A percentile compares a stretch with the other conserved stretches of the same genome.
Evolutionary conservation across 129 eudicot genomes (phyloP).

Genomic region (Arctium minus): DNA sequence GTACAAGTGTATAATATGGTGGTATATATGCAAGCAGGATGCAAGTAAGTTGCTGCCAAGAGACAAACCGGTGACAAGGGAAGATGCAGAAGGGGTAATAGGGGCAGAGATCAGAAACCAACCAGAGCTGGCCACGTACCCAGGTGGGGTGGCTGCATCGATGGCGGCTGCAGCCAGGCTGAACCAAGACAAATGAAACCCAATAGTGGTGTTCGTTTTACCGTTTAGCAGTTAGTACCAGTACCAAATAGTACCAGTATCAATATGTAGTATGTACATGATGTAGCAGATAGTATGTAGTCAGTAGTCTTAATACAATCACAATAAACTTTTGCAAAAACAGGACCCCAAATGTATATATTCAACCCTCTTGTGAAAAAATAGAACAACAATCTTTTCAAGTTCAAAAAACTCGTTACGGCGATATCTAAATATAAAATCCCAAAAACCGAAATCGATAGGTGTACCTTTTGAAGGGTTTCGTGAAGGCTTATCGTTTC

Average conservation of each 20-base stretch:
- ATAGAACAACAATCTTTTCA: no score
- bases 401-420: not conserved
- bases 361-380: no score
- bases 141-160: slow-evolving; percentile 59
- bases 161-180: slow-evolving; percentile 45
- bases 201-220: not conserved
- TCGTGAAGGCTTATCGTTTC: slow-evolving; percentile 41
- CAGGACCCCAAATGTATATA: not conserved
- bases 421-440: no score
- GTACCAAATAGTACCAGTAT: no score
- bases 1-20: no score
- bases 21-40: slow-evolving; percentile 26
- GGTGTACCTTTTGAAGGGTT: not conserved
- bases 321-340: not conserved
- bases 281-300: not conserved
- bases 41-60: slow-evolving; percentile 35
- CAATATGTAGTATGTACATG: not conserved
- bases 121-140: slow-evolving; percentile 30
- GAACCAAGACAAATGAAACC: slow-evolving; percentile 15
- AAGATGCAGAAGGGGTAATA: slow-evolving; percentile 50
- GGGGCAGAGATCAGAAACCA: slow-evolving; percentile 54
- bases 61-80: slow-evolving; percentile 51
- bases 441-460: not conserved
- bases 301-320: not conserved
- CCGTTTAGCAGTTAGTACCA: not conserved